Evolutionary conservation across 108 stramenopile species (phyloP), one percentile per base, ranked within the genome.

Genomic region (Epithemia pelagica): DNA sequence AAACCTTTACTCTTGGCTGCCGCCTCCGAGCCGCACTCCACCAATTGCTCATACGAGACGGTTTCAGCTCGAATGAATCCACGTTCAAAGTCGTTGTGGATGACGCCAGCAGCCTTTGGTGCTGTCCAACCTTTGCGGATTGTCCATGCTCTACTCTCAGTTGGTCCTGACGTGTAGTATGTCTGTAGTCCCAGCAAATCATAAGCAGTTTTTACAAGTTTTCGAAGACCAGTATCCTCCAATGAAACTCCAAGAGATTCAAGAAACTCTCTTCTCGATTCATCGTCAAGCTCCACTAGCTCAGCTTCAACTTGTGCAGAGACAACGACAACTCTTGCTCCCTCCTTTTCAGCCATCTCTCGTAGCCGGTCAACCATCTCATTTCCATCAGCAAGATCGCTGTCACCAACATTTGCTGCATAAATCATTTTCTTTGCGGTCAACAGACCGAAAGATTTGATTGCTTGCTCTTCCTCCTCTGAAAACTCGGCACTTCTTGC

Each of bases 11-110:
- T 84, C 80, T 97, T 98, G 0, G 86, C 94, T 59, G 78, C 94
- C 63, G 82, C 82, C 71, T 98, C 97, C 64, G 90, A 90, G 2
- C 98, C 98, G 31, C 80, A 85, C 0, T 66, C 82, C 27, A 98
- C 83, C 56, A 97, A 70, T 66, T 96, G 95, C 1, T 97, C 94
- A 64, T 92, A 99, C 2, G 82, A 77, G 54, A 97, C 93, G 1
- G 96, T 96, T 66, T 99, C 99, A 10, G 99, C 99, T 19, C 95
- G 89, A 74, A 99, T 99, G 72, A 99, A 99, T 37, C 98, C 96
- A 8, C 95, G 79, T 68, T 96, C 96, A 72, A 99, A 98, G 69
- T 99, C 99, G 53, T 87, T 84, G 82, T 99, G 99, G 71, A 99
- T 99, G 10, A 97, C 96, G 2, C 98, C 99, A 7, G 96, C 96